phyloP scores from a whole-genome alignment of 805 yeast genomes.

The Komagataella populi region DNA sequence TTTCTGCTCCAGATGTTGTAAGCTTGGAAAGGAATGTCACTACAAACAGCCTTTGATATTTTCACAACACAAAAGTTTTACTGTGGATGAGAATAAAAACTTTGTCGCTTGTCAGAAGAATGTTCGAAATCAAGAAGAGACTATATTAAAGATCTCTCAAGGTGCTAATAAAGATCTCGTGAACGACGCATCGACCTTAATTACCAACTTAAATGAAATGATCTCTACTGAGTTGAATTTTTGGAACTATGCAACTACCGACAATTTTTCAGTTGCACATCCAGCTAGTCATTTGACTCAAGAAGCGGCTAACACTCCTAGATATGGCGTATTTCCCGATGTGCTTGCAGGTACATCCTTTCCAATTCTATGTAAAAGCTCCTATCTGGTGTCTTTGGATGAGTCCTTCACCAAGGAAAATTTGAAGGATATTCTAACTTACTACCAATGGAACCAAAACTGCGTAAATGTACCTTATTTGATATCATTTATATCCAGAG shows the following conservation, averaged over 20 bases:
- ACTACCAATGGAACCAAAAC: slow-evolving; percentile 15
- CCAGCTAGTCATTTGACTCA: too few species aligned
- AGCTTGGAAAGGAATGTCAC: slow-evolving; percentile 21
- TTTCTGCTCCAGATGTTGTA: slow-evolving; percentile 25
- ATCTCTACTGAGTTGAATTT: slow-evolving; percentile 6
- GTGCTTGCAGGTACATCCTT: too few species aligned
- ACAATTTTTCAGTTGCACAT: background rate
- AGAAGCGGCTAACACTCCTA: too few species aligned
- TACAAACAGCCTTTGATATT: slow-evolving; percentile 14
- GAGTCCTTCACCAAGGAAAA: slow-evolving; percentile 15
- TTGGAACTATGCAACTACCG: background rate
- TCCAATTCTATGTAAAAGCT: slow-evolving; percentile 3
- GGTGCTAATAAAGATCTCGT: slow-evolving; percentile 13
- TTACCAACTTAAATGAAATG: slow-evolving; percentile 20
- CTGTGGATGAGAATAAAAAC: slow-evolving; percentile 6
- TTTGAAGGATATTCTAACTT: slow-evolving; percentile 13
- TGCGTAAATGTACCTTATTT: slow-evolving; percentile 19
- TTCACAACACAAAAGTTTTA: slow-evolving; percentile 10
- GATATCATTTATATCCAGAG: slow-evolving; percentile 18
- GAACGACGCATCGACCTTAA: slow-evolving; percentile 20
- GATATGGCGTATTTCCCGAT: too few species aligned
- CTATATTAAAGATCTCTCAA: background rate
- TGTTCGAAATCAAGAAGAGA: background rate
- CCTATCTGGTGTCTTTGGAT: slow-evolving; percentile 12
- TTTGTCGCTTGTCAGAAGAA: background rate